A percentile compares a stretch with the other conserved stretches of the same genome.
These are phyloP conservation scores for Helenozyma rhizophorensis DNA, from an alignment of 805 yeast species.

Conservation along the genomic window DNA sequence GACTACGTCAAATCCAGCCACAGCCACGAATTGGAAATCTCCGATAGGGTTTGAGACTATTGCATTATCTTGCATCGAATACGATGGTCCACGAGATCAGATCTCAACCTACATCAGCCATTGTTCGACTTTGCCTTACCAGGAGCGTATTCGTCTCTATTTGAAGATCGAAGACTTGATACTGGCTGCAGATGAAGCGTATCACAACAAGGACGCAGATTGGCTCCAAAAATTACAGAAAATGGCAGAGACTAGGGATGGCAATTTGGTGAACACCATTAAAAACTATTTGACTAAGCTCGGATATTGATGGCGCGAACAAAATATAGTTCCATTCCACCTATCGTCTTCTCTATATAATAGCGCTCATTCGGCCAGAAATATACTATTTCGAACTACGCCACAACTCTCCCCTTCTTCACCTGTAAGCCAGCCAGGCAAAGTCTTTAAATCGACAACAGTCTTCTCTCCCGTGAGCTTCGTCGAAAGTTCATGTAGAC, in stretches of 20 bases:
- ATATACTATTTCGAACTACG: conserved; percentile 14
- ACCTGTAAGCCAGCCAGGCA: conserved; percentile 80
- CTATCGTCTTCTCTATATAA: background rate
- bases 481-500: conserved; percentile 63
- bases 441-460: conserved; percentile 47
- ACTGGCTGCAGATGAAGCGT: conserved; percentile 49
- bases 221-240: conserved; percentile 7
- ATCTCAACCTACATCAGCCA: conserved; percentile 57
- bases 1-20: conserved; percentile 18
- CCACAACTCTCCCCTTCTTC: conserved; percentile 61
- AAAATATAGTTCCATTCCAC: too few relatives aligned
- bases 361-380: background rate
- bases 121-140: conserved; percentile 42
- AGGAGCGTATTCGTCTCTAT: conserved; percentile 47
- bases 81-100: conserved; percentile 51
- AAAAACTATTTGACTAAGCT: conserved; percentile 8
- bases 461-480: conserved; percentile 21
- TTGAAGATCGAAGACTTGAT: conserved; percentile 48
- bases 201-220: conserved; percentile 34
- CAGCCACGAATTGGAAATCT: conserved; percentile 35
- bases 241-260: conserved; percentile 6
- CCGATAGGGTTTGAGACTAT: conserved; percentile 72
- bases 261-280: conserved; percentile 6
- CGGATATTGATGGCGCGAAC: conserved; percentile 6
- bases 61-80: conserved; percentile 45